phyloP scores from a whole-genome alignment of 768 basidiomycete genomes.

The Tulasnella sp. region DNA sequence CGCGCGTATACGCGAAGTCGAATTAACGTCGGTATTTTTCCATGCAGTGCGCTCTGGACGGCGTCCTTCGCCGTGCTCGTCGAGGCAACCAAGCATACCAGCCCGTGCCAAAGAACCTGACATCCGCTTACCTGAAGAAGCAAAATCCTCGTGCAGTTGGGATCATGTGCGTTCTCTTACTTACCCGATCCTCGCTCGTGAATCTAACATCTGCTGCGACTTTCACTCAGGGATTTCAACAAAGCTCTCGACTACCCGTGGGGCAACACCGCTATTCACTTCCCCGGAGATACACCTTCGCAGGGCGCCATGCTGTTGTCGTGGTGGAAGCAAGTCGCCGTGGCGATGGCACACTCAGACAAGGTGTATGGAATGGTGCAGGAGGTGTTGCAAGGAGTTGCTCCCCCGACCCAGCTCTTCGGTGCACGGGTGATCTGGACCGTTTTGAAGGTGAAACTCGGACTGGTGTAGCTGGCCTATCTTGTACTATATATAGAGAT shows the following conservation, averaged over 20 bases:
- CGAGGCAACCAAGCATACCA: not conserved
- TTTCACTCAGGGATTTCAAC: not conserved
- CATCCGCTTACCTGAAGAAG: not conserved
- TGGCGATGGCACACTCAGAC: not conserved
- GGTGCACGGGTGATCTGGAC: not conserved
- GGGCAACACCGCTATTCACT: not conserved
- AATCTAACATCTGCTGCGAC: not conserved
- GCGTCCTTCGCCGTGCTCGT: not conserved
- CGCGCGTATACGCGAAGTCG: not conserved
- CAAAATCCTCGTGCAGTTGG: not conserved
- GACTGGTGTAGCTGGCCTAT: not conserved
- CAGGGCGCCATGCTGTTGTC: not conserved
- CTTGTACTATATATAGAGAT: not conserved
- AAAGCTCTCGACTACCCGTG: conserved; percentile 2
- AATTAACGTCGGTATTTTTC: not conserved
- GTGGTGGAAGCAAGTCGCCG: conserved; percentile 3
- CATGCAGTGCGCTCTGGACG: not conserved
- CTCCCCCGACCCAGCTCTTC: not conserved
- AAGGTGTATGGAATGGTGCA: not conserved
- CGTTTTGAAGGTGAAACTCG: not conserved
- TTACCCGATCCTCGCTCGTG: not conserved
- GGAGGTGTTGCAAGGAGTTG: not conserved
- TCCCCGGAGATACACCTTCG: not conserved
- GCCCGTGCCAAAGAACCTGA: not conserved
- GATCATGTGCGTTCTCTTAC: not conserved